Base-by-base conservation (phyloP, 768 basidiomycete genomes). In the Rhodotorula toruloides region DNA sequence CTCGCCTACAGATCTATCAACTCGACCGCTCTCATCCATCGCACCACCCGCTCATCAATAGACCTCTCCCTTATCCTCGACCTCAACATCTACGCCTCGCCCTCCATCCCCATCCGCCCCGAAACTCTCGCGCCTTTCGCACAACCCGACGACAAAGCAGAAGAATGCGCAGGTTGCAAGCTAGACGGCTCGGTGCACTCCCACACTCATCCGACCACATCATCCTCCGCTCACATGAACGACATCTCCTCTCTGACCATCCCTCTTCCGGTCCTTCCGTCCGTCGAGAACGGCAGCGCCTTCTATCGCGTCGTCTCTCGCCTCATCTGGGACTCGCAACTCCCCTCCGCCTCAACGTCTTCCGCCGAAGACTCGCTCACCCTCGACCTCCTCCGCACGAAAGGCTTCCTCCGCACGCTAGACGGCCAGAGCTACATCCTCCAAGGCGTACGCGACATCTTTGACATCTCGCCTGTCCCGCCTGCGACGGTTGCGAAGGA, bases 401-500 rank as follows among this genome's bases (percentile, higher is more conserved):
- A 99, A 76, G 94, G 93, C 13, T 80, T 91, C 27, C 85, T 94
- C 2, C 29, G 42, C 12, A 61, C 63, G 11, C 34, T 19, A 69
- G 77, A 73, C 77, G 25, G 79, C 81, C 16, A 58, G 81, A 83
- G 61, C 83, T 86, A 72, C 84, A 67, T 98, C 58, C 78, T 99
- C 50, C 96, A 99, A 75, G 96, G 93, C 4, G 96, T 99, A 19
- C 81, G 90, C 70, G 90, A 81, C 71, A 82, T 97, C 77, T 99
- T 93, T 75, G 94, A 99, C 72, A 64, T 72, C 27, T 36, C 55
- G 25, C 21, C 54, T 39, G 56, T 75, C 16, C 68, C 58, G 13
- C 19, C 3, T 3, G 47, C 14, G 31, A 17, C 21, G 31, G 32
- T n/a, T n/a, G n/a, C n/a, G 31, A 29, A 25, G 42, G 55, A 43